A percentile compares a stretch with the other conserved stretches of the same genome.
Evolutionary conservation across 148 eudicot genomes (phyloP).

Genomic region (Vaccinium macrocarpon): DNA sequence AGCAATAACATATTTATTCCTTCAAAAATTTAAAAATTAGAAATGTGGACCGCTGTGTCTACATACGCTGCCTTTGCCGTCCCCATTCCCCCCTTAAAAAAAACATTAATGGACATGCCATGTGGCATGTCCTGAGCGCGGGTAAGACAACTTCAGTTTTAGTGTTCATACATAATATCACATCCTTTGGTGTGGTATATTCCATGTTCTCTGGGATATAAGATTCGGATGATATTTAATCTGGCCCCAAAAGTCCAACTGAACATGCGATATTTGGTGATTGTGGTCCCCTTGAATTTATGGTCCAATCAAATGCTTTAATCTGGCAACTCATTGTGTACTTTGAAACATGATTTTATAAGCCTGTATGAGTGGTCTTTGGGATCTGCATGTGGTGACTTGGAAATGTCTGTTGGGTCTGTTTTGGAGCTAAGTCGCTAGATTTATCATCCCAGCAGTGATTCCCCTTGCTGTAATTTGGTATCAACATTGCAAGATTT

Average conservation of each 20-base stretch:
- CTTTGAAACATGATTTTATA: neutral
- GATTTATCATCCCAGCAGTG: neutral
- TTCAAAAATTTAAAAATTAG: no score
- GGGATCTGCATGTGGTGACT: neutral
- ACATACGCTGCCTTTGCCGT: neutral
- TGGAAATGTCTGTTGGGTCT: neutral
- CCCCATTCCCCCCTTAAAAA: neutral
- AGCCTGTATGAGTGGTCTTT: neutral
- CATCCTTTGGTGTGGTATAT: neutral
- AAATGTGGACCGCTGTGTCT: no score
- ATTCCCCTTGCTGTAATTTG: neutral
- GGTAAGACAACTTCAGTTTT: neutral
- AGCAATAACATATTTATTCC: no score
- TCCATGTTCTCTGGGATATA: neutral
- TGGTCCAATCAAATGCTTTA: conserved; percentile 37
- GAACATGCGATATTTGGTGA: neutral
- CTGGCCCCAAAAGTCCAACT: neutral
- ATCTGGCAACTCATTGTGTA: conserved; percentile 46
- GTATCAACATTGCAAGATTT: neutral
- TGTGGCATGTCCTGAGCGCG: neutral
- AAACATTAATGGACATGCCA: neutral
- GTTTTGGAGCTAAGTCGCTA: neutral
- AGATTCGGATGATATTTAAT: neutral
- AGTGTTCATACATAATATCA: neutral
- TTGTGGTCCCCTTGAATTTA: neutral